Evolutionary conservation across 345 rosid species (phyloP).

Genomic region (Limnanthes douglasii): DNA sequence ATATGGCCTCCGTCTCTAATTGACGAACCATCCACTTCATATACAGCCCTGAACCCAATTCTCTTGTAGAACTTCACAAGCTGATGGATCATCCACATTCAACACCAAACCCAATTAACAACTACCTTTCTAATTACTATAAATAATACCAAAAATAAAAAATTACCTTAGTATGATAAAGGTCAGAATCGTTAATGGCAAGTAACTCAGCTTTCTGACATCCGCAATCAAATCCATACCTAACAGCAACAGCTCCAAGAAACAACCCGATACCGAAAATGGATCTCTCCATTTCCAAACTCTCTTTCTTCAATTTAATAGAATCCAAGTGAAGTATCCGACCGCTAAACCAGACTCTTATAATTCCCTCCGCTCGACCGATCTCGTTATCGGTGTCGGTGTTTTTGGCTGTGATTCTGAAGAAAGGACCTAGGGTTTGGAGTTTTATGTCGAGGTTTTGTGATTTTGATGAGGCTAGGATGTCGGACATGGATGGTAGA

Average conservation of each 20-base stretch:
- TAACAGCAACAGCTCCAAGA: constrained; percentile 82
- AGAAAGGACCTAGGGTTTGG: constrained; percentile 62
- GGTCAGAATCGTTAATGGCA: constrained; percentile 82
- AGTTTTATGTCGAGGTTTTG: constrained; percentile 70
- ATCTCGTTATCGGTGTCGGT: constrained; percentile 39
- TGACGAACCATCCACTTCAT: constrained; percentile 76
- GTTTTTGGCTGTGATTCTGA: constrained; percentile 61
- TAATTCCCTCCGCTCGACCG: constrained; percentile 61
- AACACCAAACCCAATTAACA: constrained; percentile 4
- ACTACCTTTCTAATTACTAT: neutral
- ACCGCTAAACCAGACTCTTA: constrained; percentile 67
- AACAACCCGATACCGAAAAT: constrained; percentile 79
- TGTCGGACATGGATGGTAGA: constrained; percentile 64
- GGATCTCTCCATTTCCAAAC: constrained; percentile 57
- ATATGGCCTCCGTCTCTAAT: constrained; percentile 62
- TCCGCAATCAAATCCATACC: constrained; percentile 64
- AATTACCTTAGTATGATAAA: constrained; percentile 74
- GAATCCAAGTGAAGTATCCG: constrained; percentile 78
- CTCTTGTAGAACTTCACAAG: constrained; percentile 77
- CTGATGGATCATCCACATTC: constrained; percentile 25
- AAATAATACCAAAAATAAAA: neutral
- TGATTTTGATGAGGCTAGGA: constrained; percentile 43
- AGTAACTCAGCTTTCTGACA: constrained; percentile 72
- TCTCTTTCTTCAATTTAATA: constrained; percentile 52
- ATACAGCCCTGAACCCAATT: constrained; percentile 53